phyloP scores from a whole-genome alignment of 192 early-diverging fungal genomes.

The Backusella australiensis region DNA sequence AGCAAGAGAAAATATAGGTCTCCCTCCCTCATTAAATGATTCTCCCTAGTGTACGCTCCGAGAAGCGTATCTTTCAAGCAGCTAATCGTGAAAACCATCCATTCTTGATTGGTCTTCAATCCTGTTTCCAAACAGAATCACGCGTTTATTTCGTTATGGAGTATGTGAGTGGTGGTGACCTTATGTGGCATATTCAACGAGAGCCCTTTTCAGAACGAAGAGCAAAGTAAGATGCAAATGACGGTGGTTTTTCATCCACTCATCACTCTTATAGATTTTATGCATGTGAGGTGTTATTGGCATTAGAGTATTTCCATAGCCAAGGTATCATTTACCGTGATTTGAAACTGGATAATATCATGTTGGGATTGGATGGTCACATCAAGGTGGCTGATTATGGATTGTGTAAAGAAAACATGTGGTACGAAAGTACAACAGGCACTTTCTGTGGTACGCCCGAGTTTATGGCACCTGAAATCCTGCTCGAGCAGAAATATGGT shows the following conservation, averaged over 20 bases:
- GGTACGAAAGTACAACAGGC: conserved; percentile 80
- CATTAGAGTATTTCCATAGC: conserved; percentile 94
- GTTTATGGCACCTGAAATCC: conserved; percentile 99
- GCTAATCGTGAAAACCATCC: conserved; percentile 92
- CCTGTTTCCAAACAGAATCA: conserved; percentile 94
- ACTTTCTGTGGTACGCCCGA: conserved; percentile 99
- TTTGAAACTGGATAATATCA: conserved; percentile 96
- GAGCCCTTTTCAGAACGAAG: conserved; percentile 87
- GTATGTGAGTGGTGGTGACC: conserved; percentile 94
- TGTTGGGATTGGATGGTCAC: conserved; percentile 89
- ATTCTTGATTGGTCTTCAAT: conserved; percentile 95
- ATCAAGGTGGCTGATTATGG: conserved; percentile 99
- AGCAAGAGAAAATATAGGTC: background rate
- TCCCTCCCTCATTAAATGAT: too few species aligned
- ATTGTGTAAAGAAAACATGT: conserved; percentile 96
- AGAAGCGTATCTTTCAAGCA: conserved; percentile 91
- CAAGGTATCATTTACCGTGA: conserved; percentile 95
- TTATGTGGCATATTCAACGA: conserved; percentile 98
- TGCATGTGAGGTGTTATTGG: conserved; percentile 92
- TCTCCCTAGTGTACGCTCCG: conserved; percentile 72
- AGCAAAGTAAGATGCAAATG: conserved; percentile 59
- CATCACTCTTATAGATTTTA: conserved; percentile 61
- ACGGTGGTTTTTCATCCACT: too few species aligned
- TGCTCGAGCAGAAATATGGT: conserved; percentile 92
- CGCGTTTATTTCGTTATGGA: conserved; percentile 99